A percentile compares a stretch with the other conserved stretches of the same genome.
phyloP scores from a whole-genome alignment of 2,329 filamentous ascomycete genomes.

The Venturiaceae sp. region DNA sequence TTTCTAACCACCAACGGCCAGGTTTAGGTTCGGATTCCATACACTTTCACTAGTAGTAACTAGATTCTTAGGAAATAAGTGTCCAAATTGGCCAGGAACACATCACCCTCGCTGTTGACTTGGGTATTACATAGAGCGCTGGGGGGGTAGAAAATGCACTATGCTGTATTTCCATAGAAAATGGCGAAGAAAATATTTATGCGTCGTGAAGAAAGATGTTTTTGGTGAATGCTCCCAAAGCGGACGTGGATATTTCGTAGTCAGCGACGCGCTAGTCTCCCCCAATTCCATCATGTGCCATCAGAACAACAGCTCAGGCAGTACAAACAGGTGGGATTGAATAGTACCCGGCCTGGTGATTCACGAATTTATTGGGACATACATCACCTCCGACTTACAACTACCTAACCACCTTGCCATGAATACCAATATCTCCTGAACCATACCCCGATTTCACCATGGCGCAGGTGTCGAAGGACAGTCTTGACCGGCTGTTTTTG shows the following conservation, averaged over 20 bases:
- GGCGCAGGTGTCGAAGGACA: conserved; percentile 32
- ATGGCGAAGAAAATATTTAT: too few species aligned
- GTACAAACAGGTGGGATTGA: not conserved
- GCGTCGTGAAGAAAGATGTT: too few species aligned
- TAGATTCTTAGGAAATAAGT: too few species aligned
- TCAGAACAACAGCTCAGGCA: not conserved
- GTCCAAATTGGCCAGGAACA: not conserved
- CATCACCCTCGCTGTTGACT: too few species aligned
- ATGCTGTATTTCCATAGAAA: too few species aligned
- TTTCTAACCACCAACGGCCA: too few species aligned
- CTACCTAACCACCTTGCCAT: not conserved
- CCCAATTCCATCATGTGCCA: not conserved
- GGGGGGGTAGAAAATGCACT: too few species aligned
- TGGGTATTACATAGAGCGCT: too few species aligned
- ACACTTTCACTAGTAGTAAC: too few species aligned
- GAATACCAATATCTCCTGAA: not conserved
- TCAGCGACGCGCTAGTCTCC: not conserved
- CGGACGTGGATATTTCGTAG: too few species aligned
- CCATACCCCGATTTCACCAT: conserved; percentile 9
- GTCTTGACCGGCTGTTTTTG: conserved; percentile 44
- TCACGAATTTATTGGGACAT: not conserved
- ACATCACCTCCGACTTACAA: not conserved
- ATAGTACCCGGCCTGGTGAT: not conserved
- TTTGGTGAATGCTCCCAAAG: too few species aligned
- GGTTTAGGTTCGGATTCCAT: too few species aligned